Percentiles rank a stretch among this genome's conserved stretches.
phyloP scores from a whole-genome alignment of 2,329 filamentous ascomycete genomes.

The Sarocladium kiliense region DNA sequence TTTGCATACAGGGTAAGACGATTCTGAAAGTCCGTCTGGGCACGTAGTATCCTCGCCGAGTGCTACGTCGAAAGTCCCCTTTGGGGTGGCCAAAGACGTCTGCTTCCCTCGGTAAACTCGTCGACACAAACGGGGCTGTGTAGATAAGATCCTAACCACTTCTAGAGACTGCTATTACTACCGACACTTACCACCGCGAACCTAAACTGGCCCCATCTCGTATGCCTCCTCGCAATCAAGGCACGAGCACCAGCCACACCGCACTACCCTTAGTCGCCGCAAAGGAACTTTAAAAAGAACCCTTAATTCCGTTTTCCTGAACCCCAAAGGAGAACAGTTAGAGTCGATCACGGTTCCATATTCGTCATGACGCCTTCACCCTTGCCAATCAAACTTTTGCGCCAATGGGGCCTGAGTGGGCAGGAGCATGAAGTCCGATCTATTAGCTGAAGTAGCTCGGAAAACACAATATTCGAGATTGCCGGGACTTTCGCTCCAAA shows the following conservation, averaged over 20 bases:
- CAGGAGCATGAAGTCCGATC: conserved; percentile 3
- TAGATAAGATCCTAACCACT: not conserved
- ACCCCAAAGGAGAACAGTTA: not conserved
- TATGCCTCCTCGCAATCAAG: not conserved
- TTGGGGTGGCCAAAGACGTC: not conserved
- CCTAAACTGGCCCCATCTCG: not conserved
- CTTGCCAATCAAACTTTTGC: conserved; percentile 1
- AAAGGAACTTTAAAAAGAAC: conserved; percentile 1
- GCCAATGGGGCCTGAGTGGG: not conserved
- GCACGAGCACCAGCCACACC: not conserved
- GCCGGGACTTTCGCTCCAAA: conserved; percentile 3
- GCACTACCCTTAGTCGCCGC: not conserved
- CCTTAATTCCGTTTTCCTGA: not conserved
- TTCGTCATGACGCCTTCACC: not conserved
- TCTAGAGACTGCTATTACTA: not conserved
- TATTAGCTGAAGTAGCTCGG: not conserved
- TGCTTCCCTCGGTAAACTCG: not conserved
- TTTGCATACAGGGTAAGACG: too few species aligned
- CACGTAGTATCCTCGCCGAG: not conserved
- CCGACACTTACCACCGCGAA: not conserved
- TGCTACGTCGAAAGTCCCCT: not conserved
- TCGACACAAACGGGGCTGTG: not conserved
- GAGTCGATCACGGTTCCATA: not conserved
- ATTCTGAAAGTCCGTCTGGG: too few species aligned
- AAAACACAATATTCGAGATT: not conserved